Conservation (phyloP, 805 yeast species). For the Lachancea kluyveri region DNA sequence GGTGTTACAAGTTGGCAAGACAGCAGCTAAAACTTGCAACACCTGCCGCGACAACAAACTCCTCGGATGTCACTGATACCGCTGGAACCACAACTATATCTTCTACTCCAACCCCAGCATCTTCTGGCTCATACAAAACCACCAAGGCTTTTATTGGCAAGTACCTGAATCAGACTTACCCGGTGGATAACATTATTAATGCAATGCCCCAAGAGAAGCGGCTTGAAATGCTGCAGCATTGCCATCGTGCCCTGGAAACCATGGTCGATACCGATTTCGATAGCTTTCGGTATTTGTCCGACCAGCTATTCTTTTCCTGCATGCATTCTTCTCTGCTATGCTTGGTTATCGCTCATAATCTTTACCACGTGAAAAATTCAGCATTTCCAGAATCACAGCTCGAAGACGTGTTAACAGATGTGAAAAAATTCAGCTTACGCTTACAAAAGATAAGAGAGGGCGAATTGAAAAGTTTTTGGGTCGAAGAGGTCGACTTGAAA, state of each 20-base stretch:
- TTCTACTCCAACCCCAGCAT: neutral
- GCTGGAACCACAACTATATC: too few relatives aligned
- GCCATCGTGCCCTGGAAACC: slow-evolving; percentile 12
- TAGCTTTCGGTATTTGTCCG: slow-evolving; percentile 18
- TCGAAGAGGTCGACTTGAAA: slow-evolving; percentile 23
- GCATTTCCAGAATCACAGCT: slow-evolving; percentile 5
- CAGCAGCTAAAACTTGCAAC: neutral
- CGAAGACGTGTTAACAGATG: slow-evolving; percentile 10
- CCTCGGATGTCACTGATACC: too few relatives aligned
- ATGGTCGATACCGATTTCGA: slow-evolving; percentile 14
- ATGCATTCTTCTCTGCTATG: slow-evolving; percentile 15
- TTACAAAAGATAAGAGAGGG: slow-evolving; percentile 19
- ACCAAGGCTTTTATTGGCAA: slow-evolving; percentile 9
- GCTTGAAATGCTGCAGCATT: slow-evolving; percentile 12
- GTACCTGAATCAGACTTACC: slow-evolving; percentile 9
- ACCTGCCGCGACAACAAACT: too few relatives aligned
- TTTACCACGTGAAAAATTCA: slow-evolving; percentile 4
- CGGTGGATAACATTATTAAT: slow-evolving; percentile 12
- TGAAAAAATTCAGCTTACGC: slow-evolving; percentile 18
- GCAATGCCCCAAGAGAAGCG: slow-evolving; percentile 11
- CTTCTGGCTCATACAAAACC: neutral
- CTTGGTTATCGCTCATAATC: slow-evolving; percentile 7
- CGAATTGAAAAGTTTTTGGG: slow-evolving; percentile 23
- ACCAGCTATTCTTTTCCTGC: slow-evolving; percentile 17
- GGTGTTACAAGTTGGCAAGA: slow-evolving; percentile 2